Evolutionary conservation across 495 filamentous ascomycete species (phyloP).

Genomic region (Aspergillus funiculosus): DNA sequence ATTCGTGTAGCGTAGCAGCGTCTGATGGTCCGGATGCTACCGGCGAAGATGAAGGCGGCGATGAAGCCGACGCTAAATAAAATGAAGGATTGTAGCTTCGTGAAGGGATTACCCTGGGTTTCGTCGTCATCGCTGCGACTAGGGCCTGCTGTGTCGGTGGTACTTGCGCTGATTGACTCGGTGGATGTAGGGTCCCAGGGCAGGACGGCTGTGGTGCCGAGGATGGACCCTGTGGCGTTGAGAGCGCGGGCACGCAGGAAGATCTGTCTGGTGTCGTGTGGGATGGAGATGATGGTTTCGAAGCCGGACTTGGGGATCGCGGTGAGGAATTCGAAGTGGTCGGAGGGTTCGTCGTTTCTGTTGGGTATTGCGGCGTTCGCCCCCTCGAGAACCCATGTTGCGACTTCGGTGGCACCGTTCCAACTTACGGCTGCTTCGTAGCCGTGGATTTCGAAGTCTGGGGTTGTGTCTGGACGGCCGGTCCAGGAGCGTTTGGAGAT

Average conservation of each 20-base stretch:
- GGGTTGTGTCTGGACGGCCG: conserved; percentile 26
- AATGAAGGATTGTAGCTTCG: background rate
- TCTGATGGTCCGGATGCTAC: background rate
- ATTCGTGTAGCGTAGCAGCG: background rate
- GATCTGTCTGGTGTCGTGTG: background rate
- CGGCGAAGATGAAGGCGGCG: background rate
- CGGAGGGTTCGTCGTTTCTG: conserved; percentile 3
- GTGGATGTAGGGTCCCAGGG: conserved; percentile 11
- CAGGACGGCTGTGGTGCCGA: conserved; percentile 14
- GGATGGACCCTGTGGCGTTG: conserved; percentile 11
- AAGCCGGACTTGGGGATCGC: conserved; percentile 29
- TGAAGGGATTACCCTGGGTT: background rate
- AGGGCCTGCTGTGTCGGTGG: background rate
- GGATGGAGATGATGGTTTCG: conserved; percentile 29
- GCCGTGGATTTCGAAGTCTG: conserved; percentile 25
- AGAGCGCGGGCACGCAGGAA: conserved; percentile 19
- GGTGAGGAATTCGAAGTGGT: conserved; percentile 21
- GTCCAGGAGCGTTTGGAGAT: conserved; percentile 35
- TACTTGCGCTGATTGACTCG: background rate
- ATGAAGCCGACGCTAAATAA: conserved; percentile 3
- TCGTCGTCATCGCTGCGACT: background rate
- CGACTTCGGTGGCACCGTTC: conserved; percentile 42
- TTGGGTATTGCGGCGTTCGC: background rate
- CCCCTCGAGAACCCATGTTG: conserved; percentile 32
- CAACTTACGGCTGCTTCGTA: conserved; percentile 30